Evolutionary conservation across 2,329 filamentous ascomycete species (phyloP).

Genomic region (Epichloe hybrida): DNA sequence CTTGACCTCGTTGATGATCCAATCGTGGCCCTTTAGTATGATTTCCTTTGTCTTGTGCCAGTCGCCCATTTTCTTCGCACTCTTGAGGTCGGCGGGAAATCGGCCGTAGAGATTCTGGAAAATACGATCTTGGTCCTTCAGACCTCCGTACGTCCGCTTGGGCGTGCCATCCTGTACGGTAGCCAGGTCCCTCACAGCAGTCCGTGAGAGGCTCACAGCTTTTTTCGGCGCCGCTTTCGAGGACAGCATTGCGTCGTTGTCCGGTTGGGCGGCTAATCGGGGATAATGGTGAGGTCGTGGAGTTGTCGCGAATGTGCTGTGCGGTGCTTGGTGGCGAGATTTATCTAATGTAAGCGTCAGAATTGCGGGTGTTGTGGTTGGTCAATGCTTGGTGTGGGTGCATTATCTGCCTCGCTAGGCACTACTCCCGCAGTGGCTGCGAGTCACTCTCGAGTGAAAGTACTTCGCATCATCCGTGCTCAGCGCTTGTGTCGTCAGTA

Average conservation of each 20-base stretch:
- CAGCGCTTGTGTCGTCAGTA: neutral
- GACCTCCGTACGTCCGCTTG: slow-evolving; percentile 66
- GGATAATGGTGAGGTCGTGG: slow-evolving; percentile 13
- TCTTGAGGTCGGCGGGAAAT: slow-evolving; percentile 81
- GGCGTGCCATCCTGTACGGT: slow-evolving; percentile 63
- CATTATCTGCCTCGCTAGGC: slow-evolving; percentile 18
- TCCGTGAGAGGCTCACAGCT: slow-evolving; percentile 27
- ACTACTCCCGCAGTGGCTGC: slow-evolving; percentile 7
- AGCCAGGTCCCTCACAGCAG: slow-evolving; percentile 55
- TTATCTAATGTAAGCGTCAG: slow-evolving; percentile 21
- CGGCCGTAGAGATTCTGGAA: slow-evolving; percentile 98
- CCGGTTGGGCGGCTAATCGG: slow-evolving; percentile 12
- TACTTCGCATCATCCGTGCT: neutral
- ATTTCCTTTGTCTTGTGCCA: slow-evolving; percentile 99
- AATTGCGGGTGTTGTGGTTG: slow-evolving; percentile 28
- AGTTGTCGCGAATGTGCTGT: slow-evolving; percentile 16
- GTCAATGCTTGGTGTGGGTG: slow-evolving; percentile 21
- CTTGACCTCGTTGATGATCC: slow-evolving; percentile 97
- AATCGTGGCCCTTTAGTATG: slow-evolving; percentile 89
- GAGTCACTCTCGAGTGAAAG: rapidly evolving
- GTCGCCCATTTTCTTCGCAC: slow-evolving; percentile 93
- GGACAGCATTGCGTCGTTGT: slow-evolving; percentile 29
- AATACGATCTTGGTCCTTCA: slow-evolving; percentile 95
- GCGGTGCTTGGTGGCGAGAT: slow-evolving; percentile 22
- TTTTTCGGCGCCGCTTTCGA: slow-evolving; percentile 27